Evolutionary conservation across 73 alveolate genomes (phyloP).

Genomic region (Tetrahymena borealis): DNA sequence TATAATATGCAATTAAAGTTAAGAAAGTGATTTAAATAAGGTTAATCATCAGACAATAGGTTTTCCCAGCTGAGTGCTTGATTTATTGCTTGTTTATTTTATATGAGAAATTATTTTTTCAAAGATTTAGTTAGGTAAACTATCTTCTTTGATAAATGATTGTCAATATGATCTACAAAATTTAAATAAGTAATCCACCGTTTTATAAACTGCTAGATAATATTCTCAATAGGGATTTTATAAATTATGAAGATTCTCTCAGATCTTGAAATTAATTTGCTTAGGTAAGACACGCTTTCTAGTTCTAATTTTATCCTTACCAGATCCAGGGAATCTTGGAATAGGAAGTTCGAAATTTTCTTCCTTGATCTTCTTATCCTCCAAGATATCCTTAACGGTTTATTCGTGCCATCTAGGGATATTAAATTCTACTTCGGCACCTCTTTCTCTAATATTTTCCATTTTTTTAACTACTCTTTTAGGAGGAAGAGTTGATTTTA

Average conservation of each 20-base stretch:
- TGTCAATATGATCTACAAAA: too few relatives aligned
- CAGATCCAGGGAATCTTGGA: constrained; percentile 23
- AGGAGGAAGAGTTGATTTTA: constrained; percentile 70
- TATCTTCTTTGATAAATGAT: too few relatives aligned
- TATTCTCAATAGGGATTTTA: background rate
- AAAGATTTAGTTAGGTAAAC: too few relatives aligned
- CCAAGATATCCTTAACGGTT: constrained; percentile 11
- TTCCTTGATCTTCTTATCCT: constrained; percentile 5
- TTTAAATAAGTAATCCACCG: background rate
- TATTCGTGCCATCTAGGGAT: constrained; percentile 46
- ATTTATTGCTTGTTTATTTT: too few relatives aligned
- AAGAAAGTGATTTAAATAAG: too few relatives aligned
- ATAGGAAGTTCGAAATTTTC: constrained; percentile 17
- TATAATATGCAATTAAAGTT: too few relatives aligned
- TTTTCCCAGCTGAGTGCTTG: too few relatives aligned
- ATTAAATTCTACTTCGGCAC: constrained; percentile 58
- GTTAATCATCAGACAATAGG: too few relatives aligned
- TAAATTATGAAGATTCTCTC: background rate
- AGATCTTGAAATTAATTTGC: background rate
- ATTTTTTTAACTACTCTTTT: constrained; percentile 52
- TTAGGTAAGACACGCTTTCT: constrained; percentile 19
- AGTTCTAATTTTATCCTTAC: constrained; percentile 13
- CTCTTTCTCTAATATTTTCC: constrained; percentile 56
- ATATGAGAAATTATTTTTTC: too few relatives aligned
- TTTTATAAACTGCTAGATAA: background rate